These are phyloP conservation scores for Diutina neorugosa DNA, from an alignment of 1,139 yeast genomes.

Conservation along the genomic window DNA sequence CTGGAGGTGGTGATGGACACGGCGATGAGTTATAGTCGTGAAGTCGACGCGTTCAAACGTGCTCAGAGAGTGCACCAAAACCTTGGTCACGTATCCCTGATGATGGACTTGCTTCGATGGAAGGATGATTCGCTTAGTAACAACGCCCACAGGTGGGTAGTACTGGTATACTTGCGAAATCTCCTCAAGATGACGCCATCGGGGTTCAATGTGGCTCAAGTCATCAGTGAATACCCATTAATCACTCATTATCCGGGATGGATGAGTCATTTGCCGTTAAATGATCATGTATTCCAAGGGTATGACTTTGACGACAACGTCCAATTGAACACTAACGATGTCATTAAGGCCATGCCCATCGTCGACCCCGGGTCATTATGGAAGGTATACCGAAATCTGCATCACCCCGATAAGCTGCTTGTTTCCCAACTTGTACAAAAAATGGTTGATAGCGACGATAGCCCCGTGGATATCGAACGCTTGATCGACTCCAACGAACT, in stretches of 20 bases:
- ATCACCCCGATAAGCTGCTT: not conserved
- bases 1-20: constrained; percentile 1
- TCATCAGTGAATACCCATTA: not conserved
- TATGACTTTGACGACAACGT: not conserved
- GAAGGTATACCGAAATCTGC: not conserved
- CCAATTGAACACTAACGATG: not conserved
- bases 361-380: not conserved
- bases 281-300: not conserved
- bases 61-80: not conserved
- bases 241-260: not conserved
- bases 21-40: not conserved
- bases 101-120: not conserved
- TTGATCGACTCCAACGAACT: not conserved
- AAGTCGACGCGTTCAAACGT: not conserved
- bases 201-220: not conserved
- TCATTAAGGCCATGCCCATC: not conserved
- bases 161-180: not conserved
- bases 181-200: not conserved
- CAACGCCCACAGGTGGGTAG: not conserved
- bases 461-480: not conserved
- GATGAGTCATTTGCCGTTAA: not conserved
- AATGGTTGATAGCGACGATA: not conserved
- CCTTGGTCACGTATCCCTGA: not conserved
- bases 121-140: not conserved
- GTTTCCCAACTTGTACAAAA: not conserved